These are phyloP conservation scores for Apophysomyces ossiformis DNA, from an alignment of 371 early-diverging fungal species.

Conservation along the genomic window DNA sequence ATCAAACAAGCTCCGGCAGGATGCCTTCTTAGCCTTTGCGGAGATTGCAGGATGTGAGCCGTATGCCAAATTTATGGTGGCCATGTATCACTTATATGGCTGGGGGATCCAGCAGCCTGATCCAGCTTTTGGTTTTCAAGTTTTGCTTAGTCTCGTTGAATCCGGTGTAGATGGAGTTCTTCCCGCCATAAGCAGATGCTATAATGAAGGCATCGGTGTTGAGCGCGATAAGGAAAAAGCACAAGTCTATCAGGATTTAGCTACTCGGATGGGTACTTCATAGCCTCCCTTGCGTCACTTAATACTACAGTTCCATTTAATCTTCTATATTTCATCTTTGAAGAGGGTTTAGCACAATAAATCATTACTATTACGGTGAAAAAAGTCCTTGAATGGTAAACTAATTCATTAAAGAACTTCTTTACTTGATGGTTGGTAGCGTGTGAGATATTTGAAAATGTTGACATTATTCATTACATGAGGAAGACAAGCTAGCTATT, in stretches of 20 bases:
- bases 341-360: too few relatives aligned
- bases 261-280: constrained; percentile 15
- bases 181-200: constrained; percentile 25
- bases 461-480: too few relatives aligned
- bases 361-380: too few relatives aligned
- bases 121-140: constrained; percentile 16
- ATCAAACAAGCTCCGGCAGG: constrained; percentile 3
- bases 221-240: constrained; percentile 18
- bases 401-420: too few relatives aligned
- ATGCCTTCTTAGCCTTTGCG: constrained; percentile 22
- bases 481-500: too few relatives aligned
- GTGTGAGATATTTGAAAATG: too few relatives aligned
- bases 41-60: neutral
- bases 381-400: too few relatives aligned
- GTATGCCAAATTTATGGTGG: constrained; percentile 30
- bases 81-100: constrained; percentile 29
- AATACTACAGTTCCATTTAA: too few relatives aligned
- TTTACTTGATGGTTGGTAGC: too few relatives aligned
- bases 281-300: neutral
- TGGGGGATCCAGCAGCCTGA: constrained; percentile 21
- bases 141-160: constrained; percentile 17
- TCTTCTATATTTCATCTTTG: too few relatives aligned
- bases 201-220: constrained; percentile 29
- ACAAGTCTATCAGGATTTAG: neutral
- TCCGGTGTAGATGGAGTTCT: constrained; percentile 20